Evolutionary conservation across 1,284 basidiomycete genomes (phyloP), one percentile per base, ranked within the genome.

Genomic region (Ustilago curta): DNA sequence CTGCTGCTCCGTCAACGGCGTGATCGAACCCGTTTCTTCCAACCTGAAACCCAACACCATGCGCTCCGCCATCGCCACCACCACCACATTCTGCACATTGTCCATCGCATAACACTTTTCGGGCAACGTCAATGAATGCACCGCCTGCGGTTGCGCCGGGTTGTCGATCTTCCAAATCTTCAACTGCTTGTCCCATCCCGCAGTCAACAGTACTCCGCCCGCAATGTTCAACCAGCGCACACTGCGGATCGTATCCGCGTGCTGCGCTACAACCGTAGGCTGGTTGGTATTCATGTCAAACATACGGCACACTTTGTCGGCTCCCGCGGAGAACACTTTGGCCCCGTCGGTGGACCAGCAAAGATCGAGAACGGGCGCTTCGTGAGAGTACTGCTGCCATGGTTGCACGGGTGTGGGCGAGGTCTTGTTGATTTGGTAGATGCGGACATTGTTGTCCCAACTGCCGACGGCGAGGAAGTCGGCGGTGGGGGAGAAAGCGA

Each of bases 151-250:
- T 40, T 70, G 60, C 11, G 78, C 74, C 9, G 71, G 71, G 31
- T 74, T 74, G 43, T 80, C 79, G 43, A 80, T 62, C 59, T 79
- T 81, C 77, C 78, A 81, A 39, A 75, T 75, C 54, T 93, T 94
- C 78, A 95, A 84, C 14, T 91, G 93, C 86, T 93, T 94, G 84
- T 97, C 94, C 94, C 94, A 97, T 57, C 92, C 92, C 1, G 92
- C 94, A 0, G 94, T 95, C 16, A 90, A 91, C 39, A 94, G 87
- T 61, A 93, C 89, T 9, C 91, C 90, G 85, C 81, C 90, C 86
- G 81, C 84, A 8, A 90, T 90, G 72, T 93, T 92, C 56, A 94
- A 88, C 90, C 91, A 94, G 60, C 89, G 88, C 37, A 94, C 89
- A 63, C 88, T 89, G 76, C 90, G 91, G 73, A 97, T 90, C 2